Percentiles rank a stretch among this genome's conserved stretches.
Evolutionary conservation across 768 basidiomycete genomes (phyloP).

Genomic region (Agaricus subrufescens): DNA sequence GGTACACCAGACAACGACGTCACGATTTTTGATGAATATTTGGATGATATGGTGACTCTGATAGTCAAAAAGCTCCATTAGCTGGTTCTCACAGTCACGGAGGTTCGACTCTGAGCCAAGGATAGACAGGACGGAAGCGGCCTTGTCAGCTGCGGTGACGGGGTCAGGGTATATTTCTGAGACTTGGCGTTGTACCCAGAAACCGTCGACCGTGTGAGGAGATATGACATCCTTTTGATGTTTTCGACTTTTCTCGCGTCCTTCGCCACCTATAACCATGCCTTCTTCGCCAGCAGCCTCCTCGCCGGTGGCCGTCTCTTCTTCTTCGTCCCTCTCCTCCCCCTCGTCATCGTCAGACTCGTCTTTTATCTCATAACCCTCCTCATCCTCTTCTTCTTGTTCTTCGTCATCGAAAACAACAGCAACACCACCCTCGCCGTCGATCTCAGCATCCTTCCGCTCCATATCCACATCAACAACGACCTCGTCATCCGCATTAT

Average conservation of each 20-base stretch:
- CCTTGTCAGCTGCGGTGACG: slow-evolving; percentile 90
- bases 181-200: slow-evolving; percentile 97
- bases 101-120: slow-evolving; percentile 16
- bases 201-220: slow-evolving; percentile 89
- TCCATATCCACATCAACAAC: slow-evolving; percentile 78
- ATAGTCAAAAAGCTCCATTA: neutral
- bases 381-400: slow-evolving; percentile 89
- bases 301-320: slow-evolving; percentile 26
- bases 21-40: slow-evolving; percentile 91
- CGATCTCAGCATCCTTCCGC: slow-evolving; percentile 82
- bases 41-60: slow-evolving; percentile 81
- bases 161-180: slow-evolving; percentile 91
- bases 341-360: slow-evolving; percentile 77
- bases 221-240: slow-evolving; percentile 77
- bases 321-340: slow-evolving; percentile 35
- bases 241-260: slow-evolving; percentile 42
- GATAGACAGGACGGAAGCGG: slow-evolving; percentile 31
- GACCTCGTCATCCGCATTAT: slow-evolving; percentile 79
- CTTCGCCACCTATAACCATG: slow-evolving; percentile 73
- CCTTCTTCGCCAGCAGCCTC: slow-evolving; percentile 54
- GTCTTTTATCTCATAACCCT: slow-evolving; percentile 81
- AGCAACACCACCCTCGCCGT: slow-evolving; percentile 95
- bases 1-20: slow-evolving; percentile 97
- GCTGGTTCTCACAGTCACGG: slow-evolving; percentile 14
- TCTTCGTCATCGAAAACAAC: slow-evolving; percentile 98